Conservation (phyloP, 177 flowering plant species). For the Tripterygium wilfordii region DNA sequence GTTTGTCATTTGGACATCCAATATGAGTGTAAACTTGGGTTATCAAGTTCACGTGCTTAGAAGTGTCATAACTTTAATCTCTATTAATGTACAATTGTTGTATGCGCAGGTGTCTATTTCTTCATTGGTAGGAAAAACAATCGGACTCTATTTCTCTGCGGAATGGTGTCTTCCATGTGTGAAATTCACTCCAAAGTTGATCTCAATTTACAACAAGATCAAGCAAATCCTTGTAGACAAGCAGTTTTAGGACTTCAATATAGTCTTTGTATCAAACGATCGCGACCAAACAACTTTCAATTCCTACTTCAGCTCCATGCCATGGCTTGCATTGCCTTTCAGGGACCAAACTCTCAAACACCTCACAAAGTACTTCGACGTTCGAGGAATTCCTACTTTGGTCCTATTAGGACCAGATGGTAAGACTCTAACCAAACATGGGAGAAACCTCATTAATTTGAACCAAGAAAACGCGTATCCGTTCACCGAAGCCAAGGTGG, state of each 20-base stretch:
- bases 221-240: constrained; percentile 26
- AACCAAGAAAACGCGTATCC: constrained; percentile 70
- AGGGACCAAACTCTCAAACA: constrained; percentile 42
- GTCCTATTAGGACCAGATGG: constrained; percentile 70
- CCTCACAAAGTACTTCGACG: constrained; percentile 57
- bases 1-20: too few species aligned
- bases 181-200: constrained; percentile 59
- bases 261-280: constrained; percentile 58
- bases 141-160: constrained; percentile 76
- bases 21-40: too few species aligned
- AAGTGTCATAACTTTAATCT: too few species aligned
- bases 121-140: constrained; percentile 58
- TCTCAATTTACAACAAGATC: constrained; percentile 56
- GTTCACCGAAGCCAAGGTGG: constrained; percentile 49
- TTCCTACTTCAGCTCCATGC: constrained; percentile 54
- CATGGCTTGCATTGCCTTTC: constrained; percentile 80
- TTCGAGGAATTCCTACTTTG: constrained; percentile 54
- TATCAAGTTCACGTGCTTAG: too few species aligned
- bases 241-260: constrained; percentile 45
- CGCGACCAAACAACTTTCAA: constrained; percentile 30
- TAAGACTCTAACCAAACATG: constrained; percentile 58
- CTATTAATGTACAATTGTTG: too few species aligned
- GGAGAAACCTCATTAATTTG: constrained; percentile 62
- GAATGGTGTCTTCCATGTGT: constrained; percentile 68
- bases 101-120: constrained; percentile 58